Conservation (phyloP, 306 rosid species). For the Quercus wislizeni region DNA sequence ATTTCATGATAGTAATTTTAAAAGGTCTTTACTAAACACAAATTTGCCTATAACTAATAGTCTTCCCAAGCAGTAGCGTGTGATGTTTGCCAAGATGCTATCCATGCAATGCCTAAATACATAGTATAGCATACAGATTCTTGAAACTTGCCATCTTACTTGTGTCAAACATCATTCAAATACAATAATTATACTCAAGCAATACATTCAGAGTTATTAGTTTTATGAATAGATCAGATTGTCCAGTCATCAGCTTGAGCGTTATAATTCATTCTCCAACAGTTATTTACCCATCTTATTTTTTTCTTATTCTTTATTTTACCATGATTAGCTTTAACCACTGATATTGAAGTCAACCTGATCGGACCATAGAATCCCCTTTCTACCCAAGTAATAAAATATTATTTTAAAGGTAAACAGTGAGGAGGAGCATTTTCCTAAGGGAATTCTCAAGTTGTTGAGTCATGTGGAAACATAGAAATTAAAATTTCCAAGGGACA, state of each 20-base stretch:
- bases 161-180: background rate
- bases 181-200: background rate
- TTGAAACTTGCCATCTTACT: background rate
- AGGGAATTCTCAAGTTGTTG: background rate
- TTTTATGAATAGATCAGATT: background rate
- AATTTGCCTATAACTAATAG: background rate
- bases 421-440: background rate
- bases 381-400: background rate
- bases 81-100: background rate
- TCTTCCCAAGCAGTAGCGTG: background rate
- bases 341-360: background rate
- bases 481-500: background rate
- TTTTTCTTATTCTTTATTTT: background rate
- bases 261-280: background rate
- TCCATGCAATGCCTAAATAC: background rate
- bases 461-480: background rate
- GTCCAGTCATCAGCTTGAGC: background rate
- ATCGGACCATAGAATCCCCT: background rate
- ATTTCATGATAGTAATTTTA: background rate
- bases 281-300: background rate
- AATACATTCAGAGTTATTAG: background rate
- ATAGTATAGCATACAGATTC: background rate
- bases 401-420: background rate
- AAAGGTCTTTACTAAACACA: background rate
- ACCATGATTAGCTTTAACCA: background rate